Evolutionary conservation across 495 filamentous ascomycete species (phyloP).

Genomic region (Daldinia loculata): DNA sequence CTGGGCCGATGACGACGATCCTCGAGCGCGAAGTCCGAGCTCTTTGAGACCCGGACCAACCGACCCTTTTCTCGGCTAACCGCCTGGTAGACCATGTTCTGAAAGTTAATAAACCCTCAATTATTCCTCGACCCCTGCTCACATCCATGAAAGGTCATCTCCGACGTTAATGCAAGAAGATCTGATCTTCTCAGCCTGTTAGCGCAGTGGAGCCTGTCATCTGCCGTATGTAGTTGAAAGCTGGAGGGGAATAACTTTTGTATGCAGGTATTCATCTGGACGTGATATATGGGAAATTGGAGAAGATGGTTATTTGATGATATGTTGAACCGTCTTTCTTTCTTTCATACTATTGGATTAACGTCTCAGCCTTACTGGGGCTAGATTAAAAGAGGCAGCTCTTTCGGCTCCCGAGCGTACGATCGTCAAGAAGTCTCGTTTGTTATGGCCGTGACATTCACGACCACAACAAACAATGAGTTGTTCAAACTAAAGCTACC

Average conservation of each 20-base stretch:
- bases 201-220: slow-evolving; percentile 24
- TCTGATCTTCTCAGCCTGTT: slow-evolving; percentile 37
- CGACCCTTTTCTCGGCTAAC: slow-evolving; percentile 29
- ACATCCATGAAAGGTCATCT: slow-evolving; percentile 39
- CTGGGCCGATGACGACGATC: slow-evolving; percentile 21
- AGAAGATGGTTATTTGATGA: neutral
- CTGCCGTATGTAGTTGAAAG: slow-evolving; percentile 15
- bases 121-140: slow-evolving; percentile 23
- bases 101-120: slow-evolving; percentile 14
- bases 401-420: neutral
- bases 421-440: slow-evolving; percentile 16
- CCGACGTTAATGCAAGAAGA: slow-evolving; percentile 42
- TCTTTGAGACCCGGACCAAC: slow-evolving; percentile 10
- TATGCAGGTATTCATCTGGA: neutral
- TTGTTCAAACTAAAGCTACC: slow-evolving; percentile 1
- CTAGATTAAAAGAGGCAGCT: neutral
- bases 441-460: slow-evolving; percentile 9
- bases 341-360: neutral
- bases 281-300: neutral
- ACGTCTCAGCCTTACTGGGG: slow-evolving; percentile 21
- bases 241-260: neutral
- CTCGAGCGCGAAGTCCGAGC: slow-evolving; percentile 30
- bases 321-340: neutral
- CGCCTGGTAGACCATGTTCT: slow-evolving; percentile 8
- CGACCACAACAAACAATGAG: slow-evolving; percentile 26